Conservation (phyloP, 139 green algal genomes). For the Chlorella vulgaris region DNA sequence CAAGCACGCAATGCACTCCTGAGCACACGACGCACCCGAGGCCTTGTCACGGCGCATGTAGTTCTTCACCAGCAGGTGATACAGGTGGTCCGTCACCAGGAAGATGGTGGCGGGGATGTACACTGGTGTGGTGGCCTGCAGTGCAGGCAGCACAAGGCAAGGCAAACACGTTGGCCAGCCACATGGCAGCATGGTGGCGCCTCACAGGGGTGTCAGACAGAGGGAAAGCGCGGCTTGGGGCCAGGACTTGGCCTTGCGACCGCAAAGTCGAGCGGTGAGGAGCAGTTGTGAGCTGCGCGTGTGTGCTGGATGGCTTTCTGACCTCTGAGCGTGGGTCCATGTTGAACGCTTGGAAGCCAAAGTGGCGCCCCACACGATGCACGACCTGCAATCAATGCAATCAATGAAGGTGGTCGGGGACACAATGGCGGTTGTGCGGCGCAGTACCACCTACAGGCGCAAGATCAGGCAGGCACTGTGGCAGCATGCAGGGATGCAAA, state of each 20-base stretch:
- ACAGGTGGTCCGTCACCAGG: slow-evolving; percentile 73
- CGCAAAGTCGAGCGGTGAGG: neutral
- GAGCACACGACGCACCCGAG: neutral
- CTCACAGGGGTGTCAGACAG: neutral
- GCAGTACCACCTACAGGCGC: no score
- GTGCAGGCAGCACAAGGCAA: neutral
- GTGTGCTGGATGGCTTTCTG: neutral
- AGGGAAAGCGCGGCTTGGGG: no score
- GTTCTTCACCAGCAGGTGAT: slow-evolving; percentile 69
- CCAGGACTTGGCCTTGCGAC: neutral
- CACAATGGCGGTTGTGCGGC: no score
- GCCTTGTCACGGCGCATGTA: slow-evolving; percentile 63
- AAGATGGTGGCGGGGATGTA: slow-evolving; percentile 72
- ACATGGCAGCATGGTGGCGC: no score
- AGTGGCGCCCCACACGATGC: slow-evolving; percentile 64
- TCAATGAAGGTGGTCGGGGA: neutral
- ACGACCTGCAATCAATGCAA: slow-evolving; percentile 49
- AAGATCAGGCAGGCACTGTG: no score
- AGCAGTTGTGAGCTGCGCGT: neutral
- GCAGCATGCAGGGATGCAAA: no score
- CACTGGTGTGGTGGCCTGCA: slow-evolving; percentile 24
- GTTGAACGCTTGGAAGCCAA: slow-evolving; percentile 85
- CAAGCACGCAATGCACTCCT: neutral
- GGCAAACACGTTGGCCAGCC: no score
- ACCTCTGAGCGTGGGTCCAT: slow-evolving; percentile 54